Base-by-base conservation (phyloP, 768 basidiomycete species). In the Pleurotus sapidus region DNA sequence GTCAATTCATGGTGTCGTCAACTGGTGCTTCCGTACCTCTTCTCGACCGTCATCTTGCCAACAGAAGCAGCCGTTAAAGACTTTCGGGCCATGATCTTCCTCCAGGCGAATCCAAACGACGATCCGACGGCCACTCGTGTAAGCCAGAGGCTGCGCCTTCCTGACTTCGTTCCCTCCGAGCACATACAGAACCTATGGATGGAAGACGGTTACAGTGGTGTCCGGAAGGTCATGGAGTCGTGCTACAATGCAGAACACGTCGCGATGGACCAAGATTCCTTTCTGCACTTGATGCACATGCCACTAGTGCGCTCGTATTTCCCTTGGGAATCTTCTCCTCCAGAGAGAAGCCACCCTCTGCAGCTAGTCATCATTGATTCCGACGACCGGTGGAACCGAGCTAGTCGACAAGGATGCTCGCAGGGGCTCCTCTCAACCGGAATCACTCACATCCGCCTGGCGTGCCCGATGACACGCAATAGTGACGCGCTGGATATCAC, bases 1-100 rank as follows among this genome's bases (percentile, higher is more conserved):
- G 54, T 65, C 2, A 65, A 63, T 11, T 58, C 58, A 0, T 70
- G 67, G 68, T 61, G 64, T 4, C 61, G 66, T 14, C 20, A 24
- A 9, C 50, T 71, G 6, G 66, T 65, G 1, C 55, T 70, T 18
- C 67, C 65, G 14, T 60, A 69, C 53, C 61, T 69, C 5, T 69
- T 64, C 54, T 56, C 57, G 4, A 63, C 61, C 4, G 54, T 65
- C 2, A 43, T 65, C 30, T 48, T 67, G 7, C n/a, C 20, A 9
- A 45, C n/a, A n/a, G 8, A 57, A 60, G 37, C 64, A 60, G 2
- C 45, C 49, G 5, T 27, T 38, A 23, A 46, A 42, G 2, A 49
- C 42, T 7, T 23, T 23, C 34, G n/a, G 34, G 1, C 60, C 61
- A 24, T 45, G 24, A n/a, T 40, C 25, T 14, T 45, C 40, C 5